Conservation (phyloP, 1,139 yeast genomes). For the Yamadazyma spencermartinsiae region DNA sequence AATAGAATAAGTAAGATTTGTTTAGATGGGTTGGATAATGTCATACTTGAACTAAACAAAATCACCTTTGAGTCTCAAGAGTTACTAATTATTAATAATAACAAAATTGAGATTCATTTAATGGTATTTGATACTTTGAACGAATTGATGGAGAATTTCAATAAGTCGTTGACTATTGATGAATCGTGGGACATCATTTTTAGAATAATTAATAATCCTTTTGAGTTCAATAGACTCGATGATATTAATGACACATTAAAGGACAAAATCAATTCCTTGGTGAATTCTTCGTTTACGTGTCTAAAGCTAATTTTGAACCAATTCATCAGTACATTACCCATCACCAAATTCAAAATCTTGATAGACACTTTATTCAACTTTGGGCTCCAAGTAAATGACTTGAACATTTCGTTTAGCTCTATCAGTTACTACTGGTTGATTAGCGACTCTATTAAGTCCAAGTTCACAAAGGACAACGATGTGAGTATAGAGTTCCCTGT, state of each 20-base stretch:
- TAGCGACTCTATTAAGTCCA: conserved; percentile 65
- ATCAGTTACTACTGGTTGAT: conserved; percentile 91
- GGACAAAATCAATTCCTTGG: conserved; percentile 48
- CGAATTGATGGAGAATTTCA: conserved; percentile 71
- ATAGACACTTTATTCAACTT: conserved; percentile 74
- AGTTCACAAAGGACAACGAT: conserved; percentile 16
- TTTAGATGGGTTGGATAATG: conserved; percentile 30
- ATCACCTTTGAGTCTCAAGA: conserved; percentile 21
- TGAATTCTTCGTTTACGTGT: conserved; percentile 72
- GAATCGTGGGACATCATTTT: conserved; percentile 73
- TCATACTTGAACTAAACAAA: conserved; percentile 31
- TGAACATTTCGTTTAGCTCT: conserved; percentile 87
- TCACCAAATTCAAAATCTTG: conserved; percentile 56
- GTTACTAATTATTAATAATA: conserved; percentile 39
- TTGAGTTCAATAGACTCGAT: conserved; percentile 31
- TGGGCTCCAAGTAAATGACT: conserved; percentile 66
- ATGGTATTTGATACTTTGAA: conserved; percentile 63
- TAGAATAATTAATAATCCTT: conserved; percentile 67
- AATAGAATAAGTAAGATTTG: conserved; percentile 22
- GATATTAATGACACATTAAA: conserved; percentile 21
- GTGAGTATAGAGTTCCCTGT: conserved; percentile 8
- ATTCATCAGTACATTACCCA: conserved; percentile 70
- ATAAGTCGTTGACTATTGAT: conserved; percentile 43
- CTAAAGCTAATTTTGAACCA: conserved; percentile 83
- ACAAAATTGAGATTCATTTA: conserved; percentile 68